A percentile compares a stretch with the other conserved stretches of the same genome.
Evolutionary conservation across 139 green algal species (phyloP).

Genomic region (Ostreobium quekettii): DNA sequence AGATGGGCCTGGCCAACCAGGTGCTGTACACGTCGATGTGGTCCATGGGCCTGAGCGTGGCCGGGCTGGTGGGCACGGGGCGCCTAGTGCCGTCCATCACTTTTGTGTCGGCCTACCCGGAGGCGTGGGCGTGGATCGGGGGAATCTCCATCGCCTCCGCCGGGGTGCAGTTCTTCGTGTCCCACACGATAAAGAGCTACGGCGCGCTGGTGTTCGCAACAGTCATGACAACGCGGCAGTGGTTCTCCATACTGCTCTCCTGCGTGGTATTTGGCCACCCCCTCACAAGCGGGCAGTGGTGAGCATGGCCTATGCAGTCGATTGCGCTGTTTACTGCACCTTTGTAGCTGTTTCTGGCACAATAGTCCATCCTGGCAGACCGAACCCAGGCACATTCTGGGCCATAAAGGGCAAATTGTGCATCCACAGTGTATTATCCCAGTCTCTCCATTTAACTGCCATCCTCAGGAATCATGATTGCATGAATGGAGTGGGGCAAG

Average conservation of each 20-base stretch:
- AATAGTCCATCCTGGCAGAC: too few relatives aligned
- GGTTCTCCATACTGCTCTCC: slow-evolving; percentile 83
- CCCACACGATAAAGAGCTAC: slow-evolving; percentile 66
- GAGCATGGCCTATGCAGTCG: too few relatives aligned
- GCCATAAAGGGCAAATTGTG: too few relatives aligned
- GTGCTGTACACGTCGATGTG: slow-evolving; percentile 54
- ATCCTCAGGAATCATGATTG: too few relatives aligned
- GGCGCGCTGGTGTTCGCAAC: slow-evolving; percentile 83
- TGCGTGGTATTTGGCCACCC: slow-evolving; percentile 77
- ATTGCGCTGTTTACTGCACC: too few relatives aligned
- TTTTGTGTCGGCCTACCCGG: slow-evolving; percentile 53
- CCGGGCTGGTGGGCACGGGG: slow-evolving; percentile 40
- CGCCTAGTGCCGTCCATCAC: slow-evolving; percentile 45
- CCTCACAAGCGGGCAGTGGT: slow-evolving; percentile 60
- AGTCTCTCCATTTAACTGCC: too few relatives aligned
- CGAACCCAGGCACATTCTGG: too few relatives aligned
- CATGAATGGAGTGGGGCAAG: too few relatives aligned
- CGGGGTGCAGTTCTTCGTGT: slow-evolving; percentile 70
- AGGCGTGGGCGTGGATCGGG: slow-evolving; percentile 41
- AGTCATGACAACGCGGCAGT: slow-evolving; percentile 91
- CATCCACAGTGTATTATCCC: too few relatives aligned
- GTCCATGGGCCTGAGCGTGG: slow-evolving; percentile 29
- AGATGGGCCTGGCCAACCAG: slow-evolving; percentile 51
- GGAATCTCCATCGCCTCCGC: slow-evolving; percentile 48
- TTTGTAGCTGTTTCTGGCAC: too few relatives aligned